Evolutionary conservation across 2,329 filamentous ascomycete genomes (phyloP).

Genomic region (Paraconiothyrium sp.): DNA sequence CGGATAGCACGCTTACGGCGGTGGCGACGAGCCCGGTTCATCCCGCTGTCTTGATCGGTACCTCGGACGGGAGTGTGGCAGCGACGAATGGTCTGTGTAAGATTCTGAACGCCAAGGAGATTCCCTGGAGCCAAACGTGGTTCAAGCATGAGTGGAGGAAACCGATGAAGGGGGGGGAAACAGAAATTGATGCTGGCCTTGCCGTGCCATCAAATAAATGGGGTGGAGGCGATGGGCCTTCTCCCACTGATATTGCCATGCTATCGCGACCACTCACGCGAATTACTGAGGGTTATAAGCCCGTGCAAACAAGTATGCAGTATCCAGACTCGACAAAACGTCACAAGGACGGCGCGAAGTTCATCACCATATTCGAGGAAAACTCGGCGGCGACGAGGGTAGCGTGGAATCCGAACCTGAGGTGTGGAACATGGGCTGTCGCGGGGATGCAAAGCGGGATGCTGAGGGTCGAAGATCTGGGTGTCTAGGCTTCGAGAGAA

Average conservation of each 20-base stretch:
- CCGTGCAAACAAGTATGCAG: slow-evolving; percentile 37
- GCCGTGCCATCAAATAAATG: not conserved
- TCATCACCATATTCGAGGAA: slow-evolving; percentile 57
- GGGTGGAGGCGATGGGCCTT: not conserved
- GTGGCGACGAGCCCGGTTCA: slow-evolving; percentile 63
- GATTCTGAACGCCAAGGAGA: slow-evolving; percentile 60
- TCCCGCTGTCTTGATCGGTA: slow-evolving; percentile 63
- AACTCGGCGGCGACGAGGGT: slow-evolving; percentile 55
- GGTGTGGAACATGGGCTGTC: slow-evolving; percentile 60
- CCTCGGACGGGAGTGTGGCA: slow-evolving; percentile 61
- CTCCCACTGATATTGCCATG: not conserved
- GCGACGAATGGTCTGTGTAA: slow-evolving; percentile 63
- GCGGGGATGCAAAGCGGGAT: slow-evolving; percentile 60
- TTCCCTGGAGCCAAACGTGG: slow-evolving; percentile 65
- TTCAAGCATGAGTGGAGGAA: slow-evolving; percentile 66
- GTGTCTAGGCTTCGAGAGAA: slow-evolving; percentile 25
- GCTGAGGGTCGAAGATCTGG: slow-evolving; percentile 60
- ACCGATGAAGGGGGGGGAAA: slow-evolving; percentile 11
- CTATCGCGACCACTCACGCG: slow-evolving; percentile 37
- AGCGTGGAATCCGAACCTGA: slow-evolving; percentile 62
- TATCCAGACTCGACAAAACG: slow-evolving; percentile 30
- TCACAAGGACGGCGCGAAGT: slow-evolving; percentile 39
- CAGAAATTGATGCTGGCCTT: slow-evolving; percentile 21
- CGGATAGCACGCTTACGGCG: slow-evolving; percentile 50
- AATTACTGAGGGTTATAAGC: slow-evolving; percentile 55